These are phyloP conservation scores for Beauveria bassiana DNA, from an alignment of 2,329 filamentous ascomycete species.

Conservation along the genomic window DNA sequence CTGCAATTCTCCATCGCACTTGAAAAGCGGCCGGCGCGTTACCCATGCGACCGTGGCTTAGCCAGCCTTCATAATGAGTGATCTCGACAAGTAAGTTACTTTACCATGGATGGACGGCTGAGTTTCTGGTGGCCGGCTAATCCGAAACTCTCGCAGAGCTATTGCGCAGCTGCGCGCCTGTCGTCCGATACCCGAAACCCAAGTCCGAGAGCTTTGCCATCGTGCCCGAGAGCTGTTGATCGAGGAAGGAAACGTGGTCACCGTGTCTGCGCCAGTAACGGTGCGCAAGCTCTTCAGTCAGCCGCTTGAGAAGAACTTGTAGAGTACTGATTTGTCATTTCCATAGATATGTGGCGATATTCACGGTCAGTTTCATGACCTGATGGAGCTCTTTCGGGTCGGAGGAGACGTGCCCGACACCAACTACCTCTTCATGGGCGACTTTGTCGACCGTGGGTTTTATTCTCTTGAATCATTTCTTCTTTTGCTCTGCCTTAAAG, in stretches of 20 bases:
- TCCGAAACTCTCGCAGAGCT: slow-evolving; percentile 48
- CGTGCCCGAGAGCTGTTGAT: slow-evolving; percentile 94
- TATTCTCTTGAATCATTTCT: slow-evolving; percentile 97
- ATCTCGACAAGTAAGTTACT: slow-evolving; percentile 72
- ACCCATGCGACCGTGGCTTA: slow-evolving; percentile 15
- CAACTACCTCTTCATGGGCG: slow-evolving; percentile 96
- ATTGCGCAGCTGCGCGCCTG: slow-evolving; percentile 94
- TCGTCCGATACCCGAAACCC: slow-evolving; percentile 87
- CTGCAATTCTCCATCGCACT: background rate
- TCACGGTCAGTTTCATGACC: slow-evolving; percentile 90
- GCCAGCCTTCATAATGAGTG: slow-evolving; percentile 59
- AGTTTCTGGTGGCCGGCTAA: background rate
- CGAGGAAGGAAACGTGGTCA: slow-evolving; percentile 95
- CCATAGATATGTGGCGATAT: slow-evolving; percentile 87
- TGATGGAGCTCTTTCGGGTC: slow-evolving; percentile 94
- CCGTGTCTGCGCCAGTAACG: slow-evolving; percentile 89
- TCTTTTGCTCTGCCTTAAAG: slow-evolving; percentile 90
- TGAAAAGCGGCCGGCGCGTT: slow-evolving; percentile 16
- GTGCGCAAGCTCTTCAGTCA: slow-evolving; percentile 37
- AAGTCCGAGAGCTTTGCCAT: slow-evolving; percentile 95
- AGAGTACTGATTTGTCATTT: background rate
- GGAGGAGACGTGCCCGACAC: slow-evolving; percentile 92
- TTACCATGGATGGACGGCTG: background rate
- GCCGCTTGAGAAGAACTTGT: background rate
- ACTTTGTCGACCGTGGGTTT: slow-evolving; percentile 97